A percentile compares a stretch with the other conserved stretches of the same genome.
Conservation (phyloP, 2,329 filamentous ascomycete genomes). For the Dactylellina sp. region DNA sequence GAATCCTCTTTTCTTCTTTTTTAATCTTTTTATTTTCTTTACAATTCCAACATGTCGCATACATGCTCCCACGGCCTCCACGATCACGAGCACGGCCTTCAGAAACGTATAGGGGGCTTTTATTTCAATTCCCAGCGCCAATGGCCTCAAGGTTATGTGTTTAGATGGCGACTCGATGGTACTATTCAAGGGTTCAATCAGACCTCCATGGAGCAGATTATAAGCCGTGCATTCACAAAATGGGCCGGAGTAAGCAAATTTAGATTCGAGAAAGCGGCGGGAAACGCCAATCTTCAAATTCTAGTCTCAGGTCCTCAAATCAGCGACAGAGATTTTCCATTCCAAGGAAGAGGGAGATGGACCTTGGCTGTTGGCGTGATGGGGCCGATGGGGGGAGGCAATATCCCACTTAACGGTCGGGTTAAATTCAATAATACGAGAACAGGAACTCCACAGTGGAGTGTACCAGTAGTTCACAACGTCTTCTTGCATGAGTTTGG, state of each 20-base stretch:
- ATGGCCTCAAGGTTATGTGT: conserved; percentile 21
- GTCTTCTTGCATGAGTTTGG: no score
- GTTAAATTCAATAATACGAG: conserved; percentile 24
- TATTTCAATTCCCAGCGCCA: conserved; percentile 1
- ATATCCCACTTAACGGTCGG: neutral
- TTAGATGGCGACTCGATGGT: conserved; percentile 18
- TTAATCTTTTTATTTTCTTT: no score
- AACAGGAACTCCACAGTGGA: conserved; percentile 20
- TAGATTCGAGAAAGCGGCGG: conserved; percentile 15
- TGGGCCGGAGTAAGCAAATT: conserved; percentile 13
- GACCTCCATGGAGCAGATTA: conserved; percentile 3
- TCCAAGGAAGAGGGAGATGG: neutral
- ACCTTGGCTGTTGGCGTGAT: conserved; percentile 16
- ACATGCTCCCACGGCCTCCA: conserved; percentile 8
- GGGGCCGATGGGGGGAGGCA: conserved; percentile 6
- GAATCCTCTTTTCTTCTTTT: no score
- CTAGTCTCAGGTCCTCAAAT: conserved; percentile 9
- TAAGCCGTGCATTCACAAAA: conserved; percentile 19
- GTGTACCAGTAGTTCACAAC: neutral
- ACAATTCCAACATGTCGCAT: neutral
- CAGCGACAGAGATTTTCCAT: conserved; percentile 12
- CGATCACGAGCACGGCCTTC: neutral
- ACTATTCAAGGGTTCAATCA: conserved; percentile 17
- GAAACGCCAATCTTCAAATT: conserved; percentile 14
- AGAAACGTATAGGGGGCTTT: conserved; percentile 21